phyloP scores from a whole-genome alignment of 257 asterid genomes.

The Forsythia viridissima region DNA sequence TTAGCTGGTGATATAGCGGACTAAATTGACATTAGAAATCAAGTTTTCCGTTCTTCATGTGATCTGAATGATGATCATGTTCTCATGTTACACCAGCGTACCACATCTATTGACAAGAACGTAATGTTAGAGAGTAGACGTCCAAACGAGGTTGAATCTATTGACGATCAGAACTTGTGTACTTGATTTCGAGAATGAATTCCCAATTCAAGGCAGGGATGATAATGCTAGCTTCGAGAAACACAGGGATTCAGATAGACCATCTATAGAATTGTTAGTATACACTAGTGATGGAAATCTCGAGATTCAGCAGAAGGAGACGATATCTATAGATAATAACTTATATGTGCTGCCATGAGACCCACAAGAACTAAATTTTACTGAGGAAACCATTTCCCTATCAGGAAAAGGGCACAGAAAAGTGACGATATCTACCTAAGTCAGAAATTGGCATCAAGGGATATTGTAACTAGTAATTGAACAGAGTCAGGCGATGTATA shows the following conservation, averaged over 20 bases:
- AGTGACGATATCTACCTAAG: constrained; percentile 20
- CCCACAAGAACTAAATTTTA: constrained; percentile 26
- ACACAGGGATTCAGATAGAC: constrained; percentile 12
- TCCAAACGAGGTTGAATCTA: constrained; percentile 12
- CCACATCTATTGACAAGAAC: constrained; percentile 38
- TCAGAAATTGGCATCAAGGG: constrained; percentile 25
- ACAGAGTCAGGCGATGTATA: constrained; percentile 14
- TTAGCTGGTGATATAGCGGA: constrained; percentile 22
- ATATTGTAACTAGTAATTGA: constrained; percentile 31
- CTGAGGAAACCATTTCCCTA: constrained; percentile 5
- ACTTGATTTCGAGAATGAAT: constrained; percentile 22
- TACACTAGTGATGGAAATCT: constrained; percentile 15
- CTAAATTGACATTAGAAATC: not conserved
- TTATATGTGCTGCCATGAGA: constrained; percentile 18
- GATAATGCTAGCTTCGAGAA: constrained; percentile 23
- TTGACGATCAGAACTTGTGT: constrained; percentile 1
- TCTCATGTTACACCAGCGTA: constrained; percentile 33
- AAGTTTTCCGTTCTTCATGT: not conserved
- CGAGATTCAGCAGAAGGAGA: constrained; percentile 52
- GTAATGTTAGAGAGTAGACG: constrained; percentile 16
- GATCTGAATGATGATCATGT: constrained; percentile 37
- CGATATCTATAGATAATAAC: constrained; percentile 34
- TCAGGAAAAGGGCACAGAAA: not conserved
- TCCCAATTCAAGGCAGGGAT: constrained; percentile 15
- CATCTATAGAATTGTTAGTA: not conserved